Evolutionary conservation across 805 yeast species (phyloP), one percentile per base, ranked within the genome.

Genomic region (Ogataea haglerorum): DNA sequence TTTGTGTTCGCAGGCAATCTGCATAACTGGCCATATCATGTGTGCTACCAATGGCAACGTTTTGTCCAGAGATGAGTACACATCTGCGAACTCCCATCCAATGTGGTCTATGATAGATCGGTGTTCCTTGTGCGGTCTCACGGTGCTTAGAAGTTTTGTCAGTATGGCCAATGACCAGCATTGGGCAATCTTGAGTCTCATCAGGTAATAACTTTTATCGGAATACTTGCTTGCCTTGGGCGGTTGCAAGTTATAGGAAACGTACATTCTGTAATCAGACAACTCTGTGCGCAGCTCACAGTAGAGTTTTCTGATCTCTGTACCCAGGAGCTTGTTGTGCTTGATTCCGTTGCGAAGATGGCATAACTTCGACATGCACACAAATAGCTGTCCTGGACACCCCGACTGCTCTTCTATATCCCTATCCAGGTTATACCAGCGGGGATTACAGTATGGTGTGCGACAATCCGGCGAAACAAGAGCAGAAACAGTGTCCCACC

Each of bases 21-120:
- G 70, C 48, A 68, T 67, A 2, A 73, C 56, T 0, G 79, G 79
- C 78, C 78, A 73, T 4, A 72, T 72, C 73, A 73, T 72, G 46
- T 71, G 76, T 4, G 73, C 67, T 3, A 69, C 68, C 18, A 60
- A 46, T 3, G 74, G 70, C 0, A 66, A 58, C 1, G 47, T 51
- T 2, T 63, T 49, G 10, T 69, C 67, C 67, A 73, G 61, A 0
- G 68, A 50, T 0, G 59, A 55, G 45, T 71, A 72, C 2, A 64
- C 61, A 9, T 63, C 62, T 4, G 72, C 63, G 45, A 73, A 73
- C 49, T 73, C 79, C 43, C 45, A 61, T 3, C 42, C 42, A 51
- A 40, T 56, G 34, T 45, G 65, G 48, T 36, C 45, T 9, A 65
- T 57, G 9, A 46, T 35, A 4, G 38, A 40, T 3, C 40, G 36